A percentile compares a stretch with the other conserved stretches of the same genome.
phyloP scores from a whole-genome alignment of 257 asterid species.

The Solanum chmielewskii region DNA sequence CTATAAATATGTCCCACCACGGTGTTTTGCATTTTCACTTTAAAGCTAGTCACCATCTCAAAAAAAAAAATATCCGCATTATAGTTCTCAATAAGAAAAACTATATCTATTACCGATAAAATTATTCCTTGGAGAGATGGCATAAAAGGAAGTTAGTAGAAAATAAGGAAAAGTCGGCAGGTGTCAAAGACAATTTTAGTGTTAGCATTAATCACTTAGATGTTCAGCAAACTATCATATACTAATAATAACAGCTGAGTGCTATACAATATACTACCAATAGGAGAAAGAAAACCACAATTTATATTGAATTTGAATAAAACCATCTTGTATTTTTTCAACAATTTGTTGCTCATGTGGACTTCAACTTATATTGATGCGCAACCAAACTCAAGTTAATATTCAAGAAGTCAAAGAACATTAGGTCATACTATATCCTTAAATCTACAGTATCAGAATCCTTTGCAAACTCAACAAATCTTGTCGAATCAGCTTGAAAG shows the following conservation, averaged over 20 bases:
- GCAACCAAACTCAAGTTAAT: background rate
- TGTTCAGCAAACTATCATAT: background rate
- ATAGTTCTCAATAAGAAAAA: background rate
- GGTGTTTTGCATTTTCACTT: background rate
- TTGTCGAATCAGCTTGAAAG: background rate
- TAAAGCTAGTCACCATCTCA: background rate
- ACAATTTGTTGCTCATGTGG: background rate
- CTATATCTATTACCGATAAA: background rate
- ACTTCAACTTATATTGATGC: background rate
- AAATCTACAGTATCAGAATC: background rate
- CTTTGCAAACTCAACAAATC: background rate
- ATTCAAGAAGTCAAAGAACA: background rate
- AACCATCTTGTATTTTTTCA: background rate
- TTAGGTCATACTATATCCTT: background rate
- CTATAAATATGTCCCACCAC: background rate
- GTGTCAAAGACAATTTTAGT: background rate
- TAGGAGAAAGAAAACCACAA: background rate
- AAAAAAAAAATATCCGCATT: background rate
- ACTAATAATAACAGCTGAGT: background rate
- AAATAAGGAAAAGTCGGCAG: background rate
- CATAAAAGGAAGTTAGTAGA: background rate
- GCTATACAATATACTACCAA: background rate
- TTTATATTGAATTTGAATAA: background rate
- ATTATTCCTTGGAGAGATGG: background rate
- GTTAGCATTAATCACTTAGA: background rate